Conservation (phyloP, 495 filamentous ascomycete genomes). For the Lophiostoma macrostomum region DNA sequence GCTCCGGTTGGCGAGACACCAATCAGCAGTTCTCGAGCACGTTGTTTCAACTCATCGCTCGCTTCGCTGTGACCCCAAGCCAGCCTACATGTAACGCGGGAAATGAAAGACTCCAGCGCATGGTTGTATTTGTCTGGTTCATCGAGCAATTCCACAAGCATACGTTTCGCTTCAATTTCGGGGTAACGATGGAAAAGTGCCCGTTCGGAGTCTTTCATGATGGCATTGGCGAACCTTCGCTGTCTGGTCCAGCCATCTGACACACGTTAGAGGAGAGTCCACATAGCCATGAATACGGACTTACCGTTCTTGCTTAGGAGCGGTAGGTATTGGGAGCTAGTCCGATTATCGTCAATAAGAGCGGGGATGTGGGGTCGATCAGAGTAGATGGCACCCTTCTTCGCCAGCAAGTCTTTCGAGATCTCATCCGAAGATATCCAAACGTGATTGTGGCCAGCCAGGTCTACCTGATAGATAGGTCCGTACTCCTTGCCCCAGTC, state of each 20-base stretch:
- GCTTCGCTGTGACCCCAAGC: conserved; percentile 55
- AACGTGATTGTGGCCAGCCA: conserved; percentile 56
- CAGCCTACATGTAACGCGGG: conserved; percentile 56
- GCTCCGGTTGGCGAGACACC: conserved; percentile 57
- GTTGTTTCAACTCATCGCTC: conserved; percentile 49
- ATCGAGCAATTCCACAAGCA: conserved; percentile 47
- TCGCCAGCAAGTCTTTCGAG: conserved; percentile 59
- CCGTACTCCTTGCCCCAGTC: conserved; percentile 63
- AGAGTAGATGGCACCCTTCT: conserved; percentile 58
- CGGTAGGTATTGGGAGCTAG: conserved; percentile 56
- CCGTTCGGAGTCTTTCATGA: conserved; percentile 51
- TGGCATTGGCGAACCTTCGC: conserved; percentile 55
- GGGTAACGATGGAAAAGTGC: conserved; percentile 51
- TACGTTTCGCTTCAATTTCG: conserved; percentile 52
- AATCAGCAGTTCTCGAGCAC: conserved; percentile 56
- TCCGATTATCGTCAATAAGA: conserved; percentile 51
- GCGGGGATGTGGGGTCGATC: conserved; percentile 52
- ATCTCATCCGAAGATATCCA: conserved; percentile 58
- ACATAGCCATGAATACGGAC: conserved; percentile 1
- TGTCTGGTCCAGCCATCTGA: conserved; percentile 58
- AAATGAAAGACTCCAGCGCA: conserved; percentile 57
- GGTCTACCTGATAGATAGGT: conserved; percentile 58
- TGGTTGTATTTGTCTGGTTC: conserved; percentile 50
- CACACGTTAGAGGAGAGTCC: conserved; percentile 19
- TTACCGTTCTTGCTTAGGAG: conserved; percentile 51